Conservation (phyloP, 192 early-diverging fungal species). For the Rhizoclosmatium sp. region DNA sequence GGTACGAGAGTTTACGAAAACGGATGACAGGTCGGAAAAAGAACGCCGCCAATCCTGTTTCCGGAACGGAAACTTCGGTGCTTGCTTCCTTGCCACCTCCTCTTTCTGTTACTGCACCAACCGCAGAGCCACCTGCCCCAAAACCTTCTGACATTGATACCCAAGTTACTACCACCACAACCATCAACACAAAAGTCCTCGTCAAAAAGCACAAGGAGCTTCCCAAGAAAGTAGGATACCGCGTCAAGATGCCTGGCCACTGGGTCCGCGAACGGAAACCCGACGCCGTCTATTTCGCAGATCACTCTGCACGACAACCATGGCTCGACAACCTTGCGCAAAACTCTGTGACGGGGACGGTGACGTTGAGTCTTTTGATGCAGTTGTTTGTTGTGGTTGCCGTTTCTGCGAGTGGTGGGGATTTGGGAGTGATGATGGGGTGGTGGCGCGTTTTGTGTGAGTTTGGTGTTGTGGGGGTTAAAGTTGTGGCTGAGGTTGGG, state of each 20-base stretch:
- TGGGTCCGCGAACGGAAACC: not conserved
- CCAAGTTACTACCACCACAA: not conserved
- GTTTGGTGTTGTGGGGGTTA: not conserved
- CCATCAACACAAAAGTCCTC: not conserved
- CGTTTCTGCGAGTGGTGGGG: not conserved
- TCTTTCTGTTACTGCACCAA: not conserved
- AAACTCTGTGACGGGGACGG: conserved; percentile 3
- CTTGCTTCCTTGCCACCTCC: too few species aligned
- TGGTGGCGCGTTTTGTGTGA: not conserved
- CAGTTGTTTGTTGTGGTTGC: not conserved
- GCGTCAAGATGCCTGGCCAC: conserved; percentile 26
- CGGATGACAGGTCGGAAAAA: too few species aligned
- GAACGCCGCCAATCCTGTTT: too few species aligned
- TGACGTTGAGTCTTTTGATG: not conserved
- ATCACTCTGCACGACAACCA: not conserved
- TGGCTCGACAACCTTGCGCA: conserved; percentile 11
- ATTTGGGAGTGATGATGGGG: not conserved
- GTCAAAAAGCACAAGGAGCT: conserved; percentile 3
- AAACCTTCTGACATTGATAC: not conserved
- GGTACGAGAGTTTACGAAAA: too few species aligned
- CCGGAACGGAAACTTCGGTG: too few species aligned
- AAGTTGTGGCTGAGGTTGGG: not conserved
- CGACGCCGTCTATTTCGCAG: not conserved
- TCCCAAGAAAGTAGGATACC: not conserved
- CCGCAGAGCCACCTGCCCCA: not conserved